Evolutionary conservation across 2,329 filamentous ascomycete species (phyloP), one percentile per base, ranked within the genome.

Genomic region (Aspergillus jensenii): DNA sequence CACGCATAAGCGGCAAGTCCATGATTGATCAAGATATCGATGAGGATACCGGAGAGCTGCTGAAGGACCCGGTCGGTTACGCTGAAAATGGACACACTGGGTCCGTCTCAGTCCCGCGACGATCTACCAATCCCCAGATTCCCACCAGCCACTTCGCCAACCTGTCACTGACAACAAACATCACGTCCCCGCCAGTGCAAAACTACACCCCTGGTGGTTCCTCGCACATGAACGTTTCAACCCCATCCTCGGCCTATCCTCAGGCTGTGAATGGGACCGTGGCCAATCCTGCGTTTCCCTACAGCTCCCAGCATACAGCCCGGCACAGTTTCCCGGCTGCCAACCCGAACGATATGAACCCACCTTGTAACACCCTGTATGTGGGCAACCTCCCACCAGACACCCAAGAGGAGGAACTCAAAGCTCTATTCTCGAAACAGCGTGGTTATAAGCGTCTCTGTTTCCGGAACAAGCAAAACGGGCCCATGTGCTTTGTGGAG

Each of bases 401-500:
- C 71, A 96, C 93, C 0, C 93, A 90, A 0, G 95, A 99, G 70
- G 93, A 98, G 70, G 95, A 98, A 74, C 84, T 99, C 56, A 98
- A 98, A 76, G 86, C 89, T 21, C 84, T 97, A 70, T 99, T 99
- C 71, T 92, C 89, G 25, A 93, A 93, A 76, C 91, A 96, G 73
- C 88, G 93, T 48, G 95, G 95, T 3, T 99, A 97, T 79, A 98
- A 96, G 78, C 85, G 95, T 27, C 86, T 99, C 7, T 96, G 92
- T 71, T 96, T 97, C 81, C 86, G 93, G 35, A 96, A 92, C 54
- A 98, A 98, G 79, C 86, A 90, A 64, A 96, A 97, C 67, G 93
- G 93, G 0, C 93, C 93, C 2, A 98, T 98, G 93, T 98, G 95
- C 72, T 98, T 98, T 74, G 95, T 99, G 39, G 95, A 99, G 74